A percentile compares a stretch with the other conserved stretches of the same genome.
Conservation (phyloP, 148 eudicot species). For the Cornus florida region DNA sequence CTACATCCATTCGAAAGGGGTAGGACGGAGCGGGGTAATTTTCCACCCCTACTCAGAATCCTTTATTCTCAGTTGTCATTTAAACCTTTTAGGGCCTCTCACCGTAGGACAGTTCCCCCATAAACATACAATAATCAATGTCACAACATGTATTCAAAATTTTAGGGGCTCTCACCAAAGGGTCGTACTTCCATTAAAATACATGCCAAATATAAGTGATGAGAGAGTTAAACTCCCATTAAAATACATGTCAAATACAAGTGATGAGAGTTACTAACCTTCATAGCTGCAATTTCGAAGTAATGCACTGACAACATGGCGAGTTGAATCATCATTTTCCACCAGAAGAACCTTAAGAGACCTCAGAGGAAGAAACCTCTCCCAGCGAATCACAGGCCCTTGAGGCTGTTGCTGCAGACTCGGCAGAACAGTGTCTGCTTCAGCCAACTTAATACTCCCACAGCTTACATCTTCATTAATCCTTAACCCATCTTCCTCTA, state of each 20-base stretch:
- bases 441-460: no score
- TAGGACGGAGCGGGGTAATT: no score
- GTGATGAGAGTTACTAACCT: conserved; percentile 36
- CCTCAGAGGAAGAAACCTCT: conserved; percentile 67
- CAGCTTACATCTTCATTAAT: conserved; percentile 7
- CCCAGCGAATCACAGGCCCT: conserved; percentile 57
- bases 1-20: no score
- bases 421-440: conserved; percentile 25
- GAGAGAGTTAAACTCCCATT: not conserved
- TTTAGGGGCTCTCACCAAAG: no score
- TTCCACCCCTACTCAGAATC: no score
- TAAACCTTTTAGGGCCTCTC: no score
- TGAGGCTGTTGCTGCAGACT: conserved; percentile 31
- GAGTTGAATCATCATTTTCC: conserved; percentile 78
- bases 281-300: conserved; percentile 84
- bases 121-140: no score
- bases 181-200: not conserved
- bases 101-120: no score
- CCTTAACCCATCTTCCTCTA: conserved; percentile 45
- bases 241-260: not conserved
- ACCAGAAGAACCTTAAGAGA: conserved; percentile 70
- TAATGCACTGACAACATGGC: conserved; percentile 78
- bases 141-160: no score
- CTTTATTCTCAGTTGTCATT: no score
- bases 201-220: not conserved